These are phyloP conservation scores for Picea glauca DNA, from an alignment of 75 land plant species.

Conservation along the genomic window DNA sequence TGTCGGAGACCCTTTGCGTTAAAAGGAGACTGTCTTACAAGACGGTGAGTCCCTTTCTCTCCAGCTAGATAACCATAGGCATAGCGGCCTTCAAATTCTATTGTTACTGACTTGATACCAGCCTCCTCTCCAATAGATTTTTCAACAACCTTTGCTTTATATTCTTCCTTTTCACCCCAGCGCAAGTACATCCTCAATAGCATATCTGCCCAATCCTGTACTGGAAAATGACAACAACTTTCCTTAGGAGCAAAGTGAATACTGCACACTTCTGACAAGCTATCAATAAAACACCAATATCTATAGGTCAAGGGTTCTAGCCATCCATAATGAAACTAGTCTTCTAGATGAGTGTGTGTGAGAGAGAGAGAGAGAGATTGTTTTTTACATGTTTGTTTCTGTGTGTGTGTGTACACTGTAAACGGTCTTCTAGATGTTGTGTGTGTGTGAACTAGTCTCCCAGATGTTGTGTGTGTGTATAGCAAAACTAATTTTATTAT, in stretches of 20 bases:
- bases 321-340: too few species aligned
- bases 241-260: neutral
- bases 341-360: too few species aligned
- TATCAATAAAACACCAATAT: too few species aligned
- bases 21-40: conserved; percentile 94
- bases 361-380: too few species aligned
- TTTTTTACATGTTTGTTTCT: too few species aligned
- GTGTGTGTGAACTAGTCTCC: too few species aligned
- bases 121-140: conserved; percentile 93
- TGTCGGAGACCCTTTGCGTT: conserved; percentile 96
- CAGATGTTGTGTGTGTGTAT: too few species aligned
- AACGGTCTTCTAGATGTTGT: too few species aligned
- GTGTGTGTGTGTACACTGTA: too few species aligned
- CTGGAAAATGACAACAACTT: conserved; percentile 46
- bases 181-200: conserved; percentile 93
- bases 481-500: too few species aligned
- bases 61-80: conserved; percentile 94
- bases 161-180: conserved; percentile 92
- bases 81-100: conserved; percentile 87
- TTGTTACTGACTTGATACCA: conserved; percentile 93
- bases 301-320: too few species aligned
- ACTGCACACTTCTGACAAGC: too few species aligned
- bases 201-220: conserved; percentile 99
- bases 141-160: conserved; percentile 81
- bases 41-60: conserved; percentile 95